Percentiles rank a stretch among this genome's conserved stretches.
Evolutionary conservation across 768 basidiomycete genomes (phyloP).

Genomic region (Rhodotorula babjevae): DNA sequence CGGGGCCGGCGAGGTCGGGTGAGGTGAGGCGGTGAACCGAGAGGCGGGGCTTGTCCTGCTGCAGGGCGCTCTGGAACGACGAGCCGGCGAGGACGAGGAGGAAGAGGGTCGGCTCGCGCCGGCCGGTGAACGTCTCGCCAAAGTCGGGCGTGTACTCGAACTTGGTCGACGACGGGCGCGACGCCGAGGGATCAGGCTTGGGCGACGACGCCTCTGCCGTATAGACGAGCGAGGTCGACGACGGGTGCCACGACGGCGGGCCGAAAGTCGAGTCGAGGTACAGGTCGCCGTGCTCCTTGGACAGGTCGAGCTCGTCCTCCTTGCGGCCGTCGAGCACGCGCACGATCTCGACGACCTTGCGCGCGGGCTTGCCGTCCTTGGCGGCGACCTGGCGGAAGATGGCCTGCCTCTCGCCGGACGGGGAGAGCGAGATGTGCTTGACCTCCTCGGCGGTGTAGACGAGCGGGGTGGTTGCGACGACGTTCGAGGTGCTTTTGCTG

Average conservation of each 20-base stretch:
- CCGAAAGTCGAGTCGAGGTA: constrained; percentile 60
- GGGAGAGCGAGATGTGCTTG: constrained; percentile 49
- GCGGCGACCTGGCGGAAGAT: constrained; percentile 51
- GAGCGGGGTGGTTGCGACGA: neutral
- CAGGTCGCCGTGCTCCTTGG: constrained; percentile 58
- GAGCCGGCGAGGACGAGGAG: constrained; percentile 53
- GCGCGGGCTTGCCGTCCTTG: constrained; percentile 33
- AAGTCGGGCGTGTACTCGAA: constrained; percentile 60
- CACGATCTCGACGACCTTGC: constrained; percentile 63
- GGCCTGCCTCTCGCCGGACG: constrained; percentile 51
- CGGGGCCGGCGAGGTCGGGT: neutral
- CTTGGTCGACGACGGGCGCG: constrained; percentile 43
- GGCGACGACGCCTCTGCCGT: constrained; percentile 57
- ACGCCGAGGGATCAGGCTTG: constrained; percentile 32
- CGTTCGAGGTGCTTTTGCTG: neutral
- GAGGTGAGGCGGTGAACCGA: constrained; percentile 18
- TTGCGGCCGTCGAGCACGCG: constrained; percentile 46
- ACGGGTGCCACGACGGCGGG: constrained; percentile 56
- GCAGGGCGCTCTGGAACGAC: constrained; percentile 8
- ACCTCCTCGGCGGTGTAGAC: constrained; percentile 10
- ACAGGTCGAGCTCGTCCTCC: constrained; percentile 57
- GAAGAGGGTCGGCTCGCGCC: constrained; percentile 56
- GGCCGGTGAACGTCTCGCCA: constrained; percentile 60
- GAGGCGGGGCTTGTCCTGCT: constrained; percentile 10
- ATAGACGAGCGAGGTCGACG: constrained; percentile 58